A percentile compares a stretch with the other conserved stretches of the same genome.
Evolutionary conservation across 2,329 filamentous ascomycete genomes (phyloP).

Genomic region (Pseudopithomyces chartarum): DNA sequence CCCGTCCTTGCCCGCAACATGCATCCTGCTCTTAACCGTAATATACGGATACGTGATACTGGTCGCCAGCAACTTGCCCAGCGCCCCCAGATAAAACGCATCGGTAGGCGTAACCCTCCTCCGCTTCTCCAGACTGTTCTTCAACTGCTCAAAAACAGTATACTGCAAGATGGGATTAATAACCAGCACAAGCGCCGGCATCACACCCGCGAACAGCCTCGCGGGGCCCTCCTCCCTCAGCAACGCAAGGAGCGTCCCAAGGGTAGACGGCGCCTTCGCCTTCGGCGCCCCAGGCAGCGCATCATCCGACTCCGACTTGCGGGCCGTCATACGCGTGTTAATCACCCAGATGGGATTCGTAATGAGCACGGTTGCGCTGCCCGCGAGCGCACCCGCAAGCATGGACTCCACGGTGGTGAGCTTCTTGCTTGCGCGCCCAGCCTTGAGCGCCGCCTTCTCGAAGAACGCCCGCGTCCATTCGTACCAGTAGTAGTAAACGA

Average conservation of each 20-base stretch:
- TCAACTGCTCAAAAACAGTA: conserved; percentile 97
- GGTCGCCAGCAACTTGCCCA: conserved; percentile 94
- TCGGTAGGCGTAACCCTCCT: conserved; percentile 79
- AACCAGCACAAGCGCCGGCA: conserved; percentile 90
- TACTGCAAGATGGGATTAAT: conserved; percentile 99
- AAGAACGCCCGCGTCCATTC: conserved; percentile 94
- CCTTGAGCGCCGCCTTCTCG: conserved; percentile 73
- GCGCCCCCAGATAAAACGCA: conserved; percentile 87
- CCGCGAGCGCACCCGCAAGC: conserved; percentile 91
- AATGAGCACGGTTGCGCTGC: conserved; percentile 89
- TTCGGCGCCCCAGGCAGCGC: conserved; percentile 48
- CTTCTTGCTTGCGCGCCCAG: conserved; percentile 76
- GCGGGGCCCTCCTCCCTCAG: conserved; percentile 81
- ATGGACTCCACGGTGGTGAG: conserved; percentile 93
- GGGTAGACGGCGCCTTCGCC: conserved; percentile 69
- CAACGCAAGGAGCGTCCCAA: conserved; percentile 80
- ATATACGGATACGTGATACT: conserved; percentile 97
- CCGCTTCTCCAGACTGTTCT: conserved; percentile 82
- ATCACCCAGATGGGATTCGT: conserved; percentile 99
- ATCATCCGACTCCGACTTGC: conserved; percentile 64
- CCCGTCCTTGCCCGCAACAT: conserved; percentile 79
- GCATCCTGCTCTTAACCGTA: conserved; percentile 97
- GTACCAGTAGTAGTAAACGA: conserved; percentile 99
- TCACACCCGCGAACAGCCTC: conserved; percentile 88
- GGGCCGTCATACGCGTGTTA: conserved; percentile 97